Evolutionary conservation across 1,139 yeast genomes (phyloP).

Genomic region (Kodamaea plutei): DNA sequence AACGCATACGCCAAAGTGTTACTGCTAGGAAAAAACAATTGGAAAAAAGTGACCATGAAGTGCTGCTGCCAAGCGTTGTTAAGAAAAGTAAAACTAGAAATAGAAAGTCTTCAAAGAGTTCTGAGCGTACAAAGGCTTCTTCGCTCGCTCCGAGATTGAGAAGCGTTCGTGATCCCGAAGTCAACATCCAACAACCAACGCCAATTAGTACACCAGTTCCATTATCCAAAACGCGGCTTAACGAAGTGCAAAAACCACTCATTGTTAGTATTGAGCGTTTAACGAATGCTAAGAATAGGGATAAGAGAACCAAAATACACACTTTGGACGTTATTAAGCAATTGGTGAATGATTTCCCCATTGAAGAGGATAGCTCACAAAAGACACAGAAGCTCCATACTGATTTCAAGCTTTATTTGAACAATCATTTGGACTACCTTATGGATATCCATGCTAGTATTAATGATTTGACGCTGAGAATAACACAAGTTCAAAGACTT

Average conservation of each 20-base stretch:
- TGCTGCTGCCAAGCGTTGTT: too few species aligned
- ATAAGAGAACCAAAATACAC: conserved; percentile 25
- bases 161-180: too few species aligned
- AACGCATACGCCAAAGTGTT: neutral
- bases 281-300: conserved; percentile 18
- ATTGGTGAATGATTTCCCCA: conserved; percentile 26
- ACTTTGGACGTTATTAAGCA: conserved; percentile 38
- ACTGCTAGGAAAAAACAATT: neutral
- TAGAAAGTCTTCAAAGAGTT: neutral
- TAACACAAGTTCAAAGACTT: conserved; percentile 31
- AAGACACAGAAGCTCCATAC: conserved; percentile 19
- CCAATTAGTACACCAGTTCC: conserved; percentile 18
- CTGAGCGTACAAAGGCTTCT: too few species aligned
- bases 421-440: conserved; percentile 28
- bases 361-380: conserved; percentile 11
- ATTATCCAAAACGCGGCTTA: conserved; percentile 17
- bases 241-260: conserved; percentile 27
- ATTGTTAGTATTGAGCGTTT: conserved; percentile 28
- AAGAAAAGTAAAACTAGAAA: neutral
- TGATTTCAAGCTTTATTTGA: conserved; percentile 30
- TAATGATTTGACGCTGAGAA: conserved; percentile 34
- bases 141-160: too few species aligned
- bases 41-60: too few species aligned
- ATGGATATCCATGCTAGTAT: conserved; percentile 40
- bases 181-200: too few species aligned